Base-by-base conservation (phyloP, 2,329 filamentous ascomycete species). In the Ceratocystis huliohia region DNA sequence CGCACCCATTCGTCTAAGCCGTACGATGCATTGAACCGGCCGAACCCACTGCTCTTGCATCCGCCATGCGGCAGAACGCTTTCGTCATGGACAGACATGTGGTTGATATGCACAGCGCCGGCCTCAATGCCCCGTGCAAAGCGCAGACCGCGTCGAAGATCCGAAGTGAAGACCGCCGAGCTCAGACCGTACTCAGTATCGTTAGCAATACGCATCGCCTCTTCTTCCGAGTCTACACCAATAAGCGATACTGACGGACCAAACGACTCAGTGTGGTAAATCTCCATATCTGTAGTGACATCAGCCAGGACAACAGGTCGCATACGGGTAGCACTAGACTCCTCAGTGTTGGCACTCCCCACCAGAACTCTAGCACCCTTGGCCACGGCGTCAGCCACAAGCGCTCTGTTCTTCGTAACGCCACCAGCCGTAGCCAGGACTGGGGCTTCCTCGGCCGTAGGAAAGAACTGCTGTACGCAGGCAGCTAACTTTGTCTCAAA, bases 181-280 rank as follows among this genome's bases (percentile, higher is more conserved):
- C 80, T 79, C 8, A 95, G 80, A 2, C 90, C 90, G 72, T 91
- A 94, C 63, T 91, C 87, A 1, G 87, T 91, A 71, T 93, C 88
- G 72, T 96, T 95, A 15, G 89, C 88, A 20, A 93, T 77, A 37
- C 79, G 76, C 28, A 94, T 75, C 0, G 88, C 89, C 70, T 91
- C 86, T 41, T 90, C 88, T 61, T 89, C 87, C 1, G 76, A 79
- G n/a, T 84, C 79, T 30, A 92, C 80, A 25, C 82, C 78, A 15
- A 87, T 82, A 22, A 94, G 72, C 17, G 84, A 85, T 0, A 91
- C 87, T 0, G 83, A 84, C 0, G 91, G 89, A 0, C 88, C 90
- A 71, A 95, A 95, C 1, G 84, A 88, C 75, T 95, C 90, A 1
- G 82, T 85, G 70, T 82, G 77, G 75, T 87, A 93, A 17, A 95